Conservation (phyloP, 1,139 yeast genomes). For the Sugiyamaella grinbergsii region DNA sequence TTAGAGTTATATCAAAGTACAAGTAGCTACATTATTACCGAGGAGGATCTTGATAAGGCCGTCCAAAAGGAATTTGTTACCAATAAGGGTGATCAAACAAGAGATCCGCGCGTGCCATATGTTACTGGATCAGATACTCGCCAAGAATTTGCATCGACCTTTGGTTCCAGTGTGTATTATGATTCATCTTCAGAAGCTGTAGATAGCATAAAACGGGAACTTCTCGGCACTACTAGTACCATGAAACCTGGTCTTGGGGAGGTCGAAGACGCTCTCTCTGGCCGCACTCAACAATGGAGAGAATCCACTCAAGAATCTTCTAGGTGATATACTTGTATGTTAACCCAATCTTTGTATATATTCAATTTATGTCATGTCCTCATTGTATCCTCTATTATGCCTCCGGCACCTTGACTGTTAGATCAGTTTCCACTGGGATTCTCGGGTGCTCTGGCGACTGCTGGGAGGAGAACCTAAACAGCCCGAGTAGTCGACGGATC, state of each 20-base stretch:
- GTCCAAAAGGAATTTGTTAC: conserved; percentile 55
- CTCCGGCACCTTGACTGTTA: background rate
- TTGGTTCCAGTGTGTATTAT: conserved; percentile 20
- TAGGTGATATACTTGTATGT: background rate
- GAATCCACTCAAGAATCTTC: conserved; percentile 3
- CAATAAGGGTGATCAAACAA: conserved; percentile 17
- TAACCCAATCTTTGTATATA: conserved; percentile 1
- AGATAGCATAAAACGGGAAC: conserved; percentile 25
- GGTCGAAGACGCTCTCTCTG: conserved; percentile 45
- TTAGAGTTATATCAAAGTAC: conserved; percentile 75
- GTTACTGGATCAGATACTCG: conserved; percentile 20
- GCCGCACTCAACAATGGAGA: conserved; percentile 27
- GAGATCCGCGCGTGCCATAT: conserved; percentile 20
- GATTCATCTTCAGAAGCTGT: conserved; percentile 17
- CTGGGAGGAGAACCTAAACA: no score
- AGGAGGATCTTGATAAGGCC: conserved; percentile 59
- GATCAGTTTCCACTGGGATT: no score
- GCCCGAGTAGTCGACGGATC: no score
- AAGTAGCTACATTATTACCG: conserved; percentile 64
- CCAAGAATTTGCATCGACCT: conserved; percentile 15
- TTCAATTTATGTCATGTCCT: conserved; percentile 7
- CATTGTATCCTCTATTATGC: background rate
- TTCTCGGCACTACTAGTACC: conserved; percentile 40
- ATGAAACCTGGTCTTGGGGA: conserved; percentile 54
- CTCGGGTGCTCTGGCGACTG: no score